Evolutionary conservation across 148 eudicot species (phyloP), one percentile per base, ranked within the genome.

Genomic region (Rhododendron henanense): DNA sequence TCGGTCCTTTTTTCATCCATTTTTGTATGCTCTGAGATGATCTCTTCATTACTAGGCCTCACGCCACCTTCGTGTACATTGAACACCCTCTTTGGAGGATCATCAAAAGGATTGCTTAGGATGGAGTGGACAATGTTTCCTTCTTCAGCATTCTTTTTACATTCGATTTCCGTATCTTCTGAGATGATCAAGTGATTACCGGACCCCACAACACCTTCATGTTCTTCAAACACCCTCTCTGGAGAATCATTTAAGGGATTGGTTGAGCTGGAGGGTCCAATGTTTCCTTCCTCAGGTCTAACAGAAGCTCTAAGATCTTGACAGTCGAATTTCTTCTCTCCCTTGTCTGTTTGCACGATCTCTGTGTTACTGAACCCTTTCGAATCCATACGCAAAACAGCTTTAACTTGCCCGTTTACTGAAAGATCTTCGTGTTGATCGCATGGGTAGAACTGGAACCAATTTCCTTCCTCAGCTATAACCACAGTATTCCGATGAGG

Each of bases 1-100:
- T 85, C 87, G 5, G 33, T 61, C 74, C 85, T 88, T 44, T 85
- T 89, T 51, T 90, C 87, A 5, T 86, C 90, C 41, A 55, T 79
- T 74, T 85, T 91, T 15, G 37, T 5, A 21, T 55, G 74, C 28
- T 79, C 81, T 86, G 73, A 57, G 67, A 85, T 59, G 59, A 78
- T 21, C 28, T 45, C 25, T 3, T 44, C 80, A 83, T 76, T 83
- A 79, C 53, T 50, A 61, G 10, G 81, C 50, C 41, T 48, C 78
- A 55, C 18, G 10, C 25, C 81, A 55, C 39, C 63, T 25, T 77
- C 16, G 3, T 71, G 78, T 7, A 71, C 84, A 48, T 74, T 63
- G 78, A 82, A 73, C 31, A 18, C 23, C 15, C 75, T 63, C 51
- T 82, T 75, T 55, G 81, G 18, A 53, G 9, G 6, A 39, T 37